Base-by-base conservation (phyloP, 2,329 filamentous ascomycete genomes). In the Chalaropsis thielavioides region DNA sequence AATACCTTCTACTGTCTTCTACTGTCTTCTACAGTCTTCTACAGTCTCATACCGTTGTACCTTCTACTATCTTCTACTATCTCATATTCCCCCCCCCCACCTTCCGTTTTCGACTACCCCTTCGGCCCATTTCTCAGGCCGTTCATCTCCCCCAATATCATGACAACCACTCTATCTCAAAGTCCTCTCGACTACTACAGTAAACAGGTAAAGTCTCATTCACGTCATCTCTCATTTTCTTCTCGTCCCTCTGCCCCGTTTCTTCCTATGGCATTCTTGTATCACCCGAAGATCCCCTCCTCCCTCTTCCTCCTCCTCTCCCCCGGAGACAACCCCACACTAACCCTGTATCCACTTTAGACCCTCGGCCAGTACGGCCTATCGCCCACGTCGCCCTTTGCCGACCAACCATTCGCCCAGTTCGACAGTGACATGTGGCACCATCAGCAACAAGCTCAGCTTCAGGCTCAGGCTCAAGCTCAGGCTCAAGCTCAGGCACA, bases 151-250 rank as follows among this genome's bases (percentile, higher is more conserved):
- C 15, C 49, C 61, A 40, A 6, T 31, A 63, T 35, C 31, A 66
- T 66, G 64, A 41, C 64, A 31, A 58, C 64, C n/a, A 66, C 64
- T 35, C 35, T 66, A 40, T 66, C 64, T 44, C 64, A 66, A 56
- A 66, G 62, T 41, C 61, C 51, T 44, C 51, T 66, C 15, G 64
- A 63, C 19, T 66, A 66, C 64, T 66, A 66, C 61, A 63, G 49
- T 54, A 66, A 66, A 40, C 64, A 66, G 61, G 64, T 63, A 62
- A 58, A 44, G 22, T 31, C 27, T 49, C 35, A 63, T 27, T 41
- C 22, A 13, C 40, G 35, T 60, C 27, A 40, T 17, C 15, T 17
- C 43, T 8, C 43, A 19, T 46, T 19, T 4, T 46, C 43, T 19
- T 7, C 43, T 46, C 43, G 17, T 27, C 22, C 51, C 0, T 56